phyloP scores from a whole-genome alignment of 1,139 yeast species.

The Geotrichum carabidarum region DNA sequence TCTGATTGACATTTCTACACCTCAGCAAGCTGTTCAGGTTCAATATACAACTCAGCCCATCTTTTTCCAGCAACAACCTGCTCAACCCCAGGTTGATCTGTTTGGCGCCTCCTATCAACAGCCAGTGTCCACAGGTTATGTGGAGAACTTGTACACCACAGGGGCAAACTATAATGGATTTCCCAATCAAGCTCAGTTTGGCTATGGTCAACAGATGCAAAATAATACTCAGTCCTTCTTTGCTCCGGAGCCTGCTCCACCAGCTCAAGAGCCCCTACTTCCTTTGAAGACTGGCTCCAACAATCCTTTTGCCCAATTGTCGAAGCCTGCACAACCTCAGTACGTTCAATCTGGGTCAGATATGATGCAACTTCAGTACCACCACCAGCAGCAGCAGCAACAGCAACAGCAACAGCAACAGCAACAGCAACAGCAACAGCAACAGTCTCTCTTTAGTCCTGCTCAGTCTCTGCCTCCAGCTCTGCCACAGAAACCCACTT shows the following conservation, averaged over 20 bases:
- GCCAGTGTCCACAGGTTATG: constrained; percentile 52
- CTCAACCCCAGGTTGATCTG: constrained; percentile 34
- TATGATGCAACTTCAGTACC: neutral
- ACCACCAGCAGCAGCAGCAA: constrained; percentile 33
- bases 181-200: constrained; percentile 35
- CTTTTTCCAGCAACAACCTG: constrained; percentile 20
- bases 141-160: constrained; percentile 42
- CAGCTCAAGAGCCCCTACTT: constrained; percentile 42
- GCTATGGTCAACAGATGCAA: constrained; percentile 37
- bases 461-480: constrained; percentile 19
- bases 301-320: constrained; percentile 74
- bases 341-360: constrained; percentile 20
- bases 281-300: constrained; percentile 78
- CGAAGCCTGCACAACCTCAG: constrained; percentile 10
- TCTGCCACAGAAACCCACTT: constrained; percentile 1
- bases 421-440: constrained; percentile 32
- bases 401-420: constrained; percentile 34
- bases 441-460: constrained; percentile 1
- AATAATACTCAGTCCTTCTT: constrained; percentile 40
- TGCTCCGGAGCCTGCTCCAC: constrained; percentile 25
- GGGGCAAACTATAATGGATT: constrained; percentile 31
- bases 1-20: constrained; percentile 33
- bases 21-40: constrained; percentile 34
- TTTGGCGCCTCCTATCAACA: constrained; percentile 35
- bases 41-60: constrained; percentile 12